Evolutionary conservation across 2,329 filamentous ascomycete species (phyloP).

Genomic region (Parasarocladium wereldwijsianum): DNA sequence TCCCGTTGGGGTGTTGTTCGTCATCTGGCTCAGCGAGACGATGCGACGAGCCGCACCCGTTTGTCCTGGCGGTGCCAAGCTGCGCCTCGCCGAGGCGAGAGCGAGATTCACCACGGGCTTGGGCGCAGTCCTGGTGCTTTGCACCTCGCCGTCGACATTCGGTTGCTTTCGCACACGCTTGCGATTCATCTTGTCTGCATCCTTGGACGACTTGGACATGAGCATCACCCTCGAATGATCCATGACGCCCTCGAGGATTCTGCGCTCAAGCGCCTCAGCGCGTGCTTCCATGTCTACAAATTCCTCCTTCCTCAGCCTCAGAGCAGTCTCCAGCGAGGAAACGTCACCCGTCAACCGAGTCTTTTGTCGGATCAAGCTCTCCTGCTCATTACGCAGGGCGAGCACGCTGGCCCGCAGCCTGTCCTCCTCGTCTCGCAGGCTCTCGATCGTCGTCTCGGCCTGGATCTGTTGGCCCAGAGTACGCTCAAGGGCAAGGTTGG

Average conservation of each 20-base stretch:
- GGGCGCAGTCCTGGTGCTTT: constrained; percentile 10
- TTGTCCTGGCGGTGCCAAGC: constrained; percentile 27
- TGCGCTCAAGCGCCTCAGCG: constrained; percentile 76
- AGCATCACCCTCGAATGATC: constrained; percentile 89
- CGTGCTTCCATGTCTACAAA: constrained; percentile 80
- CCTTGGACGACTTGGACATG: constrained; percentile 48
- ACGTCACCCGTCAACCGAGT: constrained; percentile 71
- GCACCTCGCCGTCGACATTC: constrained; percentile 10
- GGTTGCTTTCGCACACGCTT: constrained; percentile 33
- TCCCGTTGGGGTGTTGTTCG: constrained; percentile 50
- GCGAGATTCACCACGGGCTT: constrained; percentile 35
- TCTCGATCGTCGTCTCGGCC: constrained; percentile 39
- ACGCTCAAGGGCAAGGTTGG: constrained; percentile 66
- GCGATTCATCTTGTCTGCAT: constrained; percentile 41
- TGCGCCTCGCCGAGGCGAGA: constrained; percentile 33
- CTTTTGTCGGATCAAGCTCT: constrained; percentile 65
- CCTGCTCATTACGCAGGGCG: constrained; percentile 51
- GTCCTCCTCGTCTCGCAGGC: constrained; percentile 35
- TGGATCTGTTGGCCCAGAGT: constrained; percentile 50
- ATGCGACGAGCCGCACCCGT: constrained; percentile 59
- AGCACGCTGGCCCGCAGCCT: constrained; percentile 40
- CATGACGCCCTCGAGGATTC: constrained; percentile 90
- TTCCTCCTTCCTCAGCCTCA: constrained; percentile 80
- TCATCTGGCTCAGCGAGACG: constrained; percentile 81
- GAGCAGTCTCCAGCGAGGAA: constrained; percentile 77